Evolutionary conservation across 192 early-diverging fungal species (phyloP).

Genomic region (Rhizoclosmatium globosum): DNA sequence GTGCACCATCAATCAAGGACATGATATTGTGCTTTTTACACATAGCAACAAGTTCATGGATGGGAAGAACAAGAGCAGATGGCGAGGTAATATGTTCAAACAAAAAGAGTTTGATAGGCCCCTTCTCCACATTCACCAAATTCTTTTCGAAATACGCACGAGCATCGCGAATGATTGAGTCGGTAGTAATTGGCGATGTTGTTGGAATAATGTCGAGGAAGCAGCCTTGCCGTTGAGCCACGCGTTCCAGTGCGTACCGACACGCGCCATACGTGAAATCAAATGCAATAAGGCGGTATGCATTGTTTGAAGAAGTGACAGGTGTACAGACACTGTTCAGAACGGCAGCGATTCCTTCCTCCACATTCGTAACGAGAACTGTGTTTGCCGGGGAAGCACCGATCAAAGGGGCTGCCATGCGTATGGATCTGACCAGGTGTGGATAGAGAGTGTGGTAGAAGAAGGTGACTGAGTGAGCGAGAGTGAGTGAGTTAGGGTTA

Average conservation of each 20-base stretch:
- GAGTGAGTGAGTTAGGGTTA: too few relatives aligned
- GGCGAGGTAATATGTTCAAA: constrained; percentile 55
- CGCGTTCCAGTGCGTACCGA: constrained; percentile 16
- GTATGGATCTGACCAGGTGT: constrained; percentile 37
- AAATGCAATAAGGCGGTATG: constrained; percentile 39
- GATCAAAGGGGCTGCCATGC: constrained; percentile 28
- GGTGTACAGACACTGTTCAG: constrained; percentile 16
- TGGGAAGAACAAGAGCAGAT: constrained; percentile 42
- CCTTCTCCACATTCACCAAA: background rate
- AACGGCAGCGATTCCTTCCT: constrained; percentile 46
- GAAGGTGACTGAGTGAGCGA: too few relatives aligned
- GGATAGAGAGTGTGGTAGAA: constrained; percentile 50
- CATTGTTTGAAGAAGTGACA: background rate
- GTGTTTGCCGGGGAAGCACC: constrained; percentile 34
- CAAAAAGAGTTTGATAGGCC: constrained; percentile 30
- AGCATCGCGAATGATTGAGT: constrained; percentile 22
- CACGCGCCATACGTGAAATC: constrained; percentile 42
- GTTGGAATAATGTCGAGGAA: constrained; percentile 30
- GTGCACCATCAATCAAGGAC: constrained; percentile 51
- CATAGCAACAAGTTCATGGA: constrained; percentile 41
- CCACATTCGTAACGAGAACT: constrained; percentile 51
- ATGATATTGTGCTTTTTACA: constrained; percentile 35
- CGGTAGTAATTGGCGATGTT: constrained; percentile 24
- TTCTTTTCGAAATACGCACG: constrained; percentile 14
- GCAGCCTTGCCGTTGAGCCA: constrained; percentile 12